Base-by-base conservation (phyloP, 305 asterid species). In the Solanum hybrid region DNA sequence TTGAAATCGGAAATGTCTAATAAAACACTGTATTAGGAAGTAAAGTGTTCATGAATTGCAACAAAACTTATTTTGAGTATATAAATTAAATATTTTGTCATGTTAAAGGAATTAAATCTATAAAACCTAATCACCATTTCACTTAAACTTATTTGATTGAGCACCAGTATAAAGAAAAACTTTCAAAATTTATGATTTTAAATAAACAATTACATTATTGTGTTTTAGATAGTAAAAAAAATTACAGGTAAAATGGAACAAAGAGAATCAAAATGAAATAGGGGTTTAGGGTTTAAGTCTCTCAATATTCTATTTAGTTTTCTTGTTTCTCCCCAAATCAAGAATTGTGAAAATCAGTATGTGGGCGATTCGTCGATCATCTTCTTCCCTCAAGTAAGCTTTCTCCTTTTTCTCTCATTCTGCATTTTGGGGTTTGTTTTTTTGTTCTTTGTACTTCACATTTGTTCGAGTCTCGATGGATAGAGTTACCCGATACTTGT, bases 211-310 rank as follows among this genome's bases (percentile, higher is more conserved):
- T 64, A 10, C 75, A 66, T 64, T 22, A 0, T 64, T 66, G 75
- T 66, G 29, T n/a, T 66, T 56, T 66, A 4, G 27, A 64, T 20
- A 64, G 1, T 66, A n/a, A 22, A 66, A 22, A 66, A 22, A 66
- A 40, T 66, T 66, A 2, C 76, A 69, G 31, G 76, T 69, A 69
- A 69, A 69, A 10, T 69, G 76, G 16, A 69, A 69, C 31, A 69
- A 69, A 69, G 72, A 69, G 76, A 69, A 69, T 69, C 16, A 69
- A 69, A 24, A 69, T 24, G 31, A 4, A 24, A 10, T 10, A 69
- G 16, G 42, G 85, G 90, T 90, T 91, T 89, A 93, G 95, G 95
- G 94, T 92, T 94, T 93, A 91, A 89, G 89, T 46, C 4, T 20
- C 4, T 34, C 27, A 77, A 78, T 10, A 78, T 56, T 51, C 66